These are phyloP conservation scores for Alternaria panax DNA, from an alignment of 2,329 filamentous ascomycete genomes.

Conservation along the genomic window DNA sequence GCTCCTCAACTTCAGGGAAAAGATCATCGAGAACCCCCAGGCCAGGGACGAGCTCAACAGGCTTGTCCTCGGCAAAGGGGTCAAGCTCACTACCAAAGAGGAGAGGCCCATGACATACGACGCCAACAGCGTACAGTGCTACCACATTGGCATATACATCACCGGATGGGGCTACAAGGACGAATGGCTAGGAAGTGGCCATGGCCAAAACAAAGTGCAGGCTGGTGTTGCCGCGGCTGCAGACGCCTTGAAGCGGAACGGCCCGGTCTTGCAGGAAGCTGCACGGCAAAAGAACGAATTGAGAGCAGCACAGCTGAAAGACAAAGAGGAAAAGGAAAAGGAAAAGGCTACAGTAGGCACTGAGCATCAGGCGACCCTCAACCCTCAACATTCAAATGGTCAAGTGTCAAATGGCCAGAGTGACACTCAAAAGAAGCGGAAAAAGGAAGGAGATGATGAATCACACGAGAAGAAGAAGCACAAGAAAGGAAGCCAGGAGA, in stretches of 20 bases:
- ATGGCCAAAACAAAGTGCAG: slow-evolving; percentile 71
- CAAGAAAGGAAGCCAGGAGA: slow-evolving; percentile 21
- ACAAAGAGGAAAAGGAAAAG: slow-evolving; percentile 26
- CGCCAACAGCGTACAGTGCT: slow-evolving; percentile 62
- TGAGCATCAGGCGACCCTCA: slow-evolving; percentile 4
- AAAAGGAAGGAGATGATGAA: neutral
- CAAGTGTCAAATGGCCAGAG: neutral
- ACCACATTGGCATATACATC: slow-evolving; percentile 69
- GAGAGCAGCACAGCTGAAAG: slow-evolving; percentile 19
- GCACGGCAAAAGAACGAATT: slow-evolving; percentile 34
- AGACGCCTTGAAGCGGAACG: slow-evolving; percentile 63
- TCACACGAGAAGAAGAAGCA: slow-evolving; percentile 25
- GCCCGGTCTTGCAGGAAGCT: slow-evolving; percentile 22
- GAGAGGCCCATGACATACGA: slow-evolving; percentile 60
- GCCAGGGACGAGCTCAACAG: slow-evolving; percentile 52
- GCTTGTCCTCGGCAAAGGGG: slow-evolving; percentile 40
- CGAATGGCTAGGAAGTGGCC: slow-evolving; percentile 68
- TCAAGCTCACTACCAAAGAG: slow-evolving; percentile 57
- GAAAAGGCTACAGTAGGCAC: slow-evolving; percentile 16
- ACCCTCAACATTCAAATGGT: slow-evolving; percentile 33
- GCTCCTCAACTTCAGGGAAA: slow-evolving; percentile 39
- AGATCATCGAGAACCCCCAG: slow-evolving; percentile 46
- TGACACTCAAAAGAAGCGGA: slow-evolving; percentile 11
- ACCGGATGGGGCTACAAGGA: slow-evolving; percentile 72
- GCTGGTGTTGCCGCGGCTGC: slow-evolving; percentile 72